Percentiles rank a stretch among this genome's conserved stretches.
Evolutionary conservation across 371 early-diverging fungal species (phyloP).

Genomic region (Phascolomyces articulosus): DNA sequence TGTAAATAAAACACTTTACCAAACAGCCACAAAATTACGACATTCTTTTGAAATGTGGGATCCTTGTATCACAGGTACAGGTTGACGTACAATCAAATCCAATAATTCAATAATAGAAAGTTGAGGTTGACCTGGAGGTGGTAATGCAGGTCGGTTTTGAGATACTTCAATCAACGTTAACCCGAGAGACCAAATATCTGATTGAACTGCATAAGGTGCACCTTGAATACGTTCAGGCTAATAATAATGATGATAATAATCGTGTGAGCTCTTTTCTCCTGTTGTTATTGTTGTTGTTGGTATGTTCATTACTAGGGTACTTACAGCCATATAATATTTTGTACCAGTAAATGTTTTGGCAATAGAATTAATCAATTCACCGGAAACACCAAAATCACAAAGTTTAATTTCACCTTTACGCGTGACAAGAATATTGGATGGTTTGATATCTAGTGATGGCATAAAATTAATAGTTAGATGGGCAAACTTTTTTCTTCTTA

Average conservation of each 20-base stretch:
- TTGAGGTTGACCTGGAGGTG: conserved; percentile 62
- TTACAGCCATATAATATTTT: conserved; percentile 94
- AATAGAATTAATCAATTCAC: conserved; percentile 87
- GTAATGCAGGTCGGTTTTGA: conserved; percentile 86
- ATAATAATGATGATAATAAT: too few relatives aligned
- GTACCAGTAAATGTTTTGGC: conserved; percentile 97
- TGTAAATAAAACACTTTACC: conserved; percentile 59
- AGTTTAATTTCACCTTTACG: conserved; percentile 90
- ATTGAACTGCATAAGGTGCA: conserved; percentile 82
- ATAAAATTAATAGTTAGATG: neutral
- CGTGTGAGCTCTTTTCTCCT: too few relatives aligned
- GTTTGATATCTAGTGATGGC: conserved; percentile 76
- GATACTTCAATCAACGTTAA: conserved; percentile 94
- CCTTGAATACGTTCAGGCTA: conserved; percentile 96
- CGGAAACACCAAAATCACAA: conserved; percentile 96
- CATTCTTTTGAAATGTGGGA: conserved; percentile 61
- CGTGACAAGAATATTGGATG: conserved; percentile 89
- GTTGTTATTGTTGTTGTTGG: too few relatives aligned
- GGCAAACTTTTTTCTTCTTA: neutral
- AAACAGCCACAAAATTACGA: conserved; percentile 61
- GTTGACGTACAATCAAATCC: conserved; percentile 87
- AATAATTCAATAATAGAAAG: conserved; percentile 88
- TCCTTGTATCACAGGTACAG: conserved; percentile 78
- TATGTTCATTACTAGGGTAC: conserved; percentile 17
- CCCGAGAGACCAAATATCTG: conserved; percentile 95